Base-by-base conservation (phyloP, 1,284 basidiomycete species). In the Tilletia setariae region DNA sequence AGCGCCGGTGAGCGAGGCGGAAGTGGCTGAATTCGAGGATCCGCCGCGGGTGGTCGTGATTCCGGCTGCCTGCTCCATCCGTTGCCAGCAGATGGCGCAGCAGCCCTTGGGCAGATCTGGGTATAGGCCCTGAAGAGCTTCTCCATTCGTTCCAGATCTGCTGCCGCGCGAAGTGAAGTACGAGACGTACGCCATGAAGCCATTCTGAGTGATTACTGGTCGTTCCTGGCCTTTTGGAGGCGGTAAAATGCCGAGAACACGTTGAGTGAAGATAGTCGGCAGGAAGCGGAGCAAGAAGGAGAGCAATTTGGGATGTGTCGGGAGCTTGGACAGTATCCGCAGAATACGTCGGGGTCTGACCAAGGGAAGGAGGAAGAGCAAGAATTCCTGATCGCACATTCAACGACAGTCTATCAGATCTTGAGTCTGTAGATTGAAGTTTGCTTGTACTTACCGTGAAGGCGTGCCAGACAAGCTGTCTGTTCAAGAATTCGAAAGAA, bases 381-480 rank as follows among this genome's bases (percentile, higher is more conserved):
- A 85, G 83, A 98, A 98, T 87, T 98, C 95, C 94, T 96, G 76
- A 6, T 28, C 21, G 47, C 28, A 67, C n/a, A 47, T 19, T 30
- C 42, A 21, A 13, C 9, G 46, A n/a, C 19, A n/a, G n/a, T n/a
- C n/a, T 15, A 25, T 67, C 64, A 65, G 44, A 63, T 46, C 16
- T 30, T 63, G 47, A 46, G 6, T 84, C 2, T 15, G 3, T 19
- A 64, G 49, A 19, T 8, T 9, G 6, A 7, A 47, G 65, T 2
- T n/a, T 19, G 32, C 11, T 2, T n/a, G 30, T 19, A 59, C 90
- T 72, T 81, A 94, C 93, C 1, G 95, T 98, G 83, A 98, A 95
- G 0, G 93, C 91, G 81, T 95, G 92, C 96, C 96, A 99, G 66
- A 98, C 95, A 86, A 99, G 91, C 84, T 98, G 96, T 68, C 96